These are phyloP conservation scores for Cyberlindnera mycetangii DNA, from an alignment of 805 yeast genomes.

Conservation along the genomic window DNA sequence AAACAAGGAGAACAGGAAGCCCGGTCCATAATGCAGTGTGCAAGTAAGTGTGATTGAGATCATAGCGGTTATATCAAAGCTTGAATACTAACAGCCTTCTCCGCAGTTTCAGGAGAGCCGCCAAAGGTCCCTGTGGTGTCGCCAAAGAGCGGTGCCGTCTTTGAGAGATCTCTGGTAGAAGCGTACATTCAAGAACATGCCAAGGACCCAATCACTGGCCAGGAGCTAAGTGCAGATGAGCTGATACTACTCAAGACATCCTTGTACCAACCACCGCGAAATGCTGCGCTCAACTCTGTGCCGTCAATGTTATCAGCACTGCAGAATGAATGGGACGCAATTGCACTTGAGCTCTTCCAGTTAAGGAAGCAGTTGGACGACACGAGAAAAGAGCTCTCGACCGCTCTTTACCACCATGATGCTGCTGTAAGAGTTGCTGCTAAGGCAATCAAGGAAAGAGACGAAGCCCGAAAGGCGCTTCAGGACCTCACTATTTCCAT, in stretches of 20 bases:
- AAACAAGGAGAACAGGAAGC: neutral
- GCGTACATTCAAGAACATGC: conserved; percentile 63
- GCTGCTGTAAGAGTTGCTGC: conserved; percentile 90
- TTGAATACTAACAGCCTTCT: conserved; percentile 17
- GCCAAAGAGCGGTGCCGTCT: conserved; percentile 63
- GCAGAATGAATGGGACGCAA: conserved; percentile 88
- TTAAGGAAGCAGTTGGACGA: conserved; percentile 67
- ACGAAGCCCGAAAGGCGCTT: conserved; percentile 66
- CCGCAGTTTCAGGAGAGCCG: conserved; percentile 62
- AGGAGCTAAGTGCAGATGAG: conserved; percentile 56
- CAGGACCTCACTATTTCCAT: conserved; percentile 48
- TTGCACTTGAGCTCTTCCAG: conserved; percentile 75
- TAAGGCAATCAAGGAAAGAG: conserved; percentile 67
- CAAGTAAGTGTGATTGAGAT: conserved; percentile 23
- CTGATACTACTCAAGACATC: conserved; percentile 42
- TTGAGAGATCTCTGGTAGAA: conserved; percentile 59
- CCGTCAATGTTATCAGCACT: conserved; percentile 74
- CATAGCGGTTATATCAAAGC: neutral
- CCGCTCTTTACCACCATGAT: conserved; percentile 80
- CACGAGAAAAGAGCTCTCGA: conserved; percentile 68
- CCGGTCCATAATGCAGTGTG: conserved; percentile 25
- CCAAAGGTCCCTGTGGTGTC: conserved; percentile 76
- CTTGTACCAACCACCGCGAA: conserved; percentile 36
- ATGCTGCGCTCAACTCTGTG: conserved; percentile 58
- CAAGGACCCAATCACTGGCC: conserved; percentile 73